phyloP scores from a whole-genome alignment of 495 filamentous ascomycete genomes.

The Evansstolkia leycettana region DNA sequence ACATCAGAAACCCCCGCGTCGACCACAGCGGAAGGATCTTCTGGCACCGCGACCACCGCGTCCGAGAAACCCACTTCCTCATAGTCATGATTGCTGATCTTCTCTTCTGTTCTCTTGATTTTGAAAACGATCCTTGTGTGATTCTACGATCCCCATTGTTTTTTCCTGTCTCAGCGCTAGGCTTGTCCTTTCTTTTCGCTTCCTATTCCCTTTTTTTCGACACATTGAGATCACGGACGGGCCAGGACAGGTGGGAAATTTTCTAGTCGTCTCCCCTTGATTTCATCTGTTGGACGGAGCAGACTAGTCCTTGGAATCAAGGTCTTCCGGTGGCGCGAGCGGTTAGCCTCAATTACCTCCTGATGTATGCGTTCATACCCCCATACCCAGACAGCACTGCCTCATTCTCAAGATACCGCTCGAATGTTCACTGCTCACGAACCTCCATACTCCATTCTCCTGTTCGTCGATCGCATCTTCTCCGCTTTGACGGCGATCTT shows the following conservation, averaged over 20 bases:
- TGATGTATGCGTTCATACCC: too few relatives aligned
- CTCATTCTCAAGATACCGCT: too few relatives aligned
- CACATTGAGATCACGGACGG: slow-evolving; percentile 1
- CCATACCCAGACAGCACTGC: neutral
- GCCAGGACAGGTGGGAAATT: neutral
- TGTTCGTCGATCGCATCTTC: slow-evolving; percentile 3
- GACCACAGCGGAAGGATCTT: slow-evolving; percentile 20
- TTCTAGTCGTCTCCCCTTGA: too few relatives aligned
- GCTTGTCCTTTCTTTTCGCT: slow-evolving; percentile 1
- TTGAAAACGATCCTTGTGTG: slow-evolving; percentile 13
- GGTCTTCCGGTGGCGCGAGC: neutral
- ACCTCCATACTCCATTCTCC: too few relatives aligned
- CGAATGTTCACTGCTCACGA: too few relatives aligned
- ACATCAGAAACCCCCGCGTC: slow-evolving; percentile 38
- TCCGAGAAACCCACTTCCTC: slow-evolving; percentile 19
- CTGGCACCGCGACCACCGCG: slow-evolving; percentile 8
- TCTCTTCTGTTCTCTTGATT: slow-evolving; percentile 11
- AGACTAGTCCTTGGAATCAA: neutral
- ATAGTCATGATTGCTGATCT: slow-evolving; percentile 12
- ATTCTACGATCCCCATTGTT: slow-evolving; percentile 10
- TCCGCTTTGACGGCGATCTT: neutral
- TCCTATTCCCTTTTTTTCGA: slow-evolving; percentile 1
- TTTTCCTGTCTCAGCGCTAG: neutral
- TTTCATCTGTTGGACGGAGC: neutral
- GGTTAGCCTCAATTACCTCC: too few relatives aligned